Conservation (phyloP, 441 rosid species). For the Macaranga tanarius region DNA sequence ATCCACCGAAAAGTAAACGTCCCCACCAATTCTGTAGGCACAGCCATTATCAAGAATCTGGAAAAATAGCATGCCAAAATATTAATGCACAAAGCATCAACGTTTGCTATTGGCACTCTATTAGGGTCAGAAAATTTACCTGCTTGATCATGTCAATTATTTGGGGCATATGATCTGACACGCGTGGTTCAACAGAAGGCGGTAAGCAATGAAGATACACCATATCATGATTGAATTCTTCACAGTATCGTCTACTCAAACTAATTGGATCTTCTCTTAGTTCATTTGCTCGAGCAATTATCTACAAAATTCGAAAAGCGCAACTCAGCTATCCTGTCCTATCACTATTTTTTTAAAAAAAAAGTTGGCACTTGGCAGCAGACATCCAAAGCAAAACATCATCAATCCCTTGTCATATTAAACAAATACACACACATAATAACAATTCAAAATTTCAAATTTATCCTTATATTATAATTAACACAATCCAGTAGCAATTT, state of each 20-base stretch:
- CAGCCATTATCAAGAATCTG: slow-evolving; percentile 85
- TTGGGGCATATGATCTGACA: slow-evolving; percentile 87
- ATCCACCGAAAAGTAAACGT: slow-evolving; percentile 78
- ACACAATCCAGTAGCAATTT: too few species aligned
- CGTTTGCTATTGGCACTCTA: background rate
- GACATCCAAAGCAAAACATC: background rate
- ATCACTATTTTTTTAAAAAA: slow-evolving; percentile 20
- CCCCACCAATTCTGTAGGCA: slow-evolving; percentile 77
- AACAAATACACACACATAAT: background rate
- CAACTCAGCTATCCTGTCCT: slow-evolving; percentile 52
- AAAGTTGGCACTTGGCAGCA: slow-evolving; percentile 38
- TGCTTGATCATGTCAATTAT: slow-evolving; percentile 79
- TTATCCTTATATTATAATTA: too few species aligned
- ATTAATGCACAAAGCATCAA: background rate
- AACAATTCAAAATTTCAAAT: background rate
- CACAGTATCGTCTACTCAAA: slow-evolving; percentile 76
- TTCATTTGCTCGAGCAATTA: slow-evolving; percentile 81
- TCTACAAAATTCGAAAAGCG: slow-evolving; percentile 55
- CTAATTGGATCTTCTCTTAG: slow-evolving; percentile 79
- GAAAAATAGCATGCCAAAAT: slow-evolving; percentile 17
- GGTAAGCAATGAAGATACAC: slow-evolving; percentile 66
- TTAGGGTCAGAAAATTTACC: slow-evolving; percentile 36
- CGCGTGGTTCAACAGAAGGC: slow-evolving; percentile 81
- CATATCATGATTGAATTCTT: slow-evolving; percentile 80
- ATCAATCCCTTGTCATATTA: background rate